Conservation (phyloP, 768 basidiomycete genomes). For the Auriculariales sp. region DNA sequence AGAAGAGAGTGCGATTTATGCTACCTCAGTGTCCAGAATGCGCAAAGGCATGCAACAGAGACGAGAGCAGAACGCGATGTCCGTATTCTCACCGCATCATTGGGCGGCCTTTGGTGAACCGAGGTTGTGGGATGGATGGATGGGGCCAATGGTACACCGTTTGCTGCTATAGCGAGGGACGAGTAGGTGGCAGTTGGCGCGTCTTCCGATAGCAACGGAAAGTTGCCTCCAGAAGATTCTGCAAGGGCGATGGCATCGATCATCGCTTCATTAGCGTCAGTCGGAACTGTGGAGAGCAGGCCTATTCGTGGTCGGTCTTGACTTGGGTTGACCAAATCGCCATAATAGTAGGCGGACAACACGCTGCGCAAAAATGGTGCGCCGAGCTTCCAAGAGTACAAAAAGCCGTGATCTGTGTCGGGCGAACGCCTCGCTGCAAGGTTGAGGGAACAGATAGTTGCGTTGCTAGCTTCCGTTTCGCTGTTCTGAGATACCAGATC, state of each 20-base stretch:
- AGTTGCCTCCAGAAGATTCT: conserved; percentile 14
- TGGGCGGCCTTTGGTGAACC: no score
- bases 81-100: no score
- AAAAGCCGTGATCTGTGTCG: conserved; percentile 27
- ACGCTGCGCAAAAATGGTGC: conserved; percentile 44
- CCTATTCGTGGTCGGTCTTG: conserved; percentile 55
- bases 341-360: conserved; percentile 54
- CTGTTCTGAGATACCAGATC: conserved; percentile 33
- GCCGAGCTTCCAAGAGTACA: conserved; percentile 69
- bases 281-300: conserved; percentile 54
- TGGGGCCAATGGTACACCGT: not conserved
- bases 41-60: no score
- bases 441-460: conserved; percentile 32
- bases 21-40: no score
- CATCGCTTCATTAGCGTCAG: conserved; percentile 29
- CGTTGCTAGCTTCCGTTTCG: not conserved
- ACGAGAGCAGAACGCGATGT: no score
- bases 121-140: no score
- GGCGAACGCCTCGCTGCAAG: conserved; percentile 54
- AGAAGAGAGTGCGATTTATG: no score
- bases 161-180: not conserved
- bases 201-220: conserved; percentile 9
- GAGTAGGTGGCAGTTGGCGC: not conserved
- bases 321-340: conserved; percentile 55
- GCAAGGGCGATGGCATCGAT: conserved; percentile 21